Base-by-base conservation (phyloP, 2,329 filamentous ascomycete species). In the Albophoma yamanashiensis region DNA sequence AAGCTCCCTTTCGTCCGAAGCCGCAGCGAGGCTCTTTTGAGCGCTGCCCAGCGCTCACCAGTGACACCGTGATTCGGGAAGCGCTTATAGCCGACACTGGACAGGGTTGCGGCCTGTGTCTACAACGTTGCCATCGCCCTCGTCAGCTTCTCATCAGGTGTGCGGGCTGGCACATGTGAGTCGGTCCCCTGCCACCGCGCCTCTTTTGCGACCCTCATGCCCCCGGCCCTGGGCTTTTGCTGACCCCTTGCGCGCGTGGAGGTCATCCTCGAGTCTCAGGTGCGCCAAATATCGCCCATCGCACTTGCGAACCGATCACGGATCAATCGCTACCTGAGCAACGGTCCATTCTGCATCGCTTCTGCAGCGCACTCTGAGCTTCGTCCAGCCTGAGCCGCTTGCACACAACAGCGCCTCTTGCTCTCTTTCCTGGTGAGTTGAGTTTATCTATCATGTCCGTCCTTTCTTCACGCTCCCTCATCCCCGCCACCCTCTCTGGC, bases 1-100 rank as follows among this genome's bases (percentile, higher is more conserved):
- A 57, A 43, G 55, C 55, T 57, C 55, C 55, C 55, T n/a, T 57
- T 57, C 55, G 55, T 43, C 55, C 55, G 55, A 57, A 56, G 38
- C 38, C 4, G 12, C n/a, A 17, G 42, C 38, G 7, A 27, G 25
- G 36, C 55, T 15, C 38, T 25, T 31, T n/a, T 42, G 20, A 22
- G 36, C 25, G 8, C 55, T 20, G 8, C 55, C 20, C 22, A 11
- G 36, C 55, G 34, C 53, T 20, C 43, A 14, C 22, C 43, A 15
- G n/a, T 25, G 43, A 45, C 42, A 4, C 1, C 42, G n/a, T 31
- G 27, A 34, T 20, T 25, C n/a, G 53, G n/a, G 53, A 56, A n/a
- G 36, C 31, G 34, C 31, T 38, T 38, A 17, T n/a, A 39, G 34
- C 17, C 38, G 25, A 36, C 34, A 2, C 36, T 38, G 11, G 36